These are phyloP conservation scores for Aspergillus sp. DNA, from an alignment of 2,329 filamentous ascomycete genomes.

Conservation along the genomic window DNA sequence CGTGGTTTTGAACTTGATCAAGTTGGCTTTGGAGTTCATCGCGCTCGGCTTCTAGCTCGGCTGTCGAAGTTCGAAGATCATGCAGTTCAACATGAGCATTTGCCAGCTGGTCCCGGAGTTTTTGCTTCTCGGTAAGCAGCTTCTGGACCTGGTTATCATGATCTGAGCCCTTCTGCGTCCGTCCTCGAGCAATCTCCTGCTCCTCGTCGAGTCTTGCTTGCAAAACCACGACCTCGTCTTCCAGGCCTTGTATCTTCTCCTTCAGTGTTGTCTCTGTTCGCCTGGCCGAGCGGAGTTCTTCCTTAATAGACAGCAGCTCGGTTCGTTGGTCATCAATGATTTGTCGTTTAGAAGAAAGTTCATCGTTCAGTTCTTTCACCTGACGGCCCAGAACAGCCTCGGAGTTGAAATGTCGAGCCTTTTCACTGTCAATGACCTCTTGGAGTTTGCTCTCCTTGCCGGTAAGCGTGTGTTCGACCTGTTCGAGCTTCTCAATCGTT, in stretches of 20 bases:
- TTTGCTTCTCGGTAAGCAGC: slow-evolving; percentile 60
- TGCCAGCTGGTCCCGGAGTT: slow-evolving; percentile 62
- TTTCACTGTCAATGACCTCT: slow-evolving; percentile 67
- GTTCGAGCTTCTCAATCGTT: slow-evolving; percentile 68
- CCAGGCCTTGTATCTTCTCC: slow-evolving; percentile 66
- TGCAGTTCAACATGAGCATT: slow-evolving; percentile 61
- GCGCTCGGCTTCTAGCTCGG: slow-evolving; percentile 62
- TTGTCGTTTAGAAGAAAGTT: slow-evolving; percentile 66
- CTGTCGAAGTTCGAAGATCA: slow-evolving; percentile 55
- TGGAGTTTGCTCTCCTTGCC: slow-evolving; percentile 67
- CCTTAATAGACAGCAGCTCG: slow-evolving; percentile 65
- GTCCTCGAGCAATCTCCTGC: slow-evolving; percentile 58
- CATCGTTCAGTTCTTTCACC: slow-evolving; percentile 70
- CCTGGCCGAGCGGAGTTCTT: slow-evolving; percentile 68
- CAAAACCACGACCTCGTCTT: slow-evolving; percentile 75
- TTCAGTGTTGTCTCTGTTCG: slow-evolving; percentile 61
- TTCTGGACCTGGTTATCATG: slow-evolving; percentile 58
- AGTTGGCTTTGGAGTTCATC: slow-evolving; percentile 66
- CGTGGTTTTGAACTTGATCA: slow-evolving; percentile 54
- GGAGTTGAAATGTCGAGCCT: slow-evolving; percentile 69
- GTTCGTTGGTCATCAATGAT: slow-evolving; percentile 64
- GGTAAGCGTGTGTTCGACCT: slow-evolving; percentile 65
- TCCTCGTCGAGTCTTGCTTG: slow-evolving; percentile 66
- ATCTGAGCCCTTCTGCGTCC: slow-evolving; percentile 59
- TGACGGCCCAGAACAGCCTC: slow-evolving; percentile 70